phyloP scores from a whole-genome alignment of 129 eudicot species.

The Arctium lappa region DNA sequence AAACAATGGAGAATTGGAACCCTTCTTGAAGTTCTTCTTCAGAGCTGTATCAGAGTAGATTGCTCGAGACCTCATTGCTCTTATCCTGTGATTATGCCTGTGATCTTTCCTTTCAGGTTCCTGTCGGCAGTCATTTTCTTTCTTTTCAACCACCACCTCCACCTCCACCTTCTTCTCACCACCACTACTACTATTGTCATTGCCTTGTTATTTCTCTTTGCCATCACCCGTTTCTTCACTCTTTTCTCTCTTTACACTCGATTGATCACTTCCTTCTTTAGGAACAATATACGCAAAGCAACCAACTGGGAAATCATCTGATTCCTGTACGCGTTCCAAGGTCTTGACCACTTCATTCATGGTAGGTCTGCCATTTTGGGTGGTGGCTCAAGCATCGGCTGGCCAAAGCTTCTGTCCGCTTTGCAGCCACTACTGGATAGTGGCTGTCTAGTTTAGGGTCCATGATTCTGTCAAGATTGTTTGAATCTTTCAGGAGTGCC shows the following conservation, averaged over 20 bases:
- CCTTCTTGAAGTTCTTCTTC: slow-evolving; percentile 38
- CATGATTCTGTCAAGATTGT: slow-evolving; percentile 46
- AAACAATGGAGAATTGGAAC: slow-evolving; percentile 26
- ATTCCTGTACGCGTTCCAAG: slow-evolving; percentile 42
- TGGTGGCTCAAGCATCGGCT: slow-evolving; percentile 59
- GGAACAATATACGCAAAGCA: slow-evolving; percentile 51
- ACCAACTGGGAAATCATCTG: slow-evolving; percentile 37
- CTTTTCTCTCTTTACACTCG: neutral
- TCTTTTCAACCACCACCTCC: slow-evolving; percentile 23
- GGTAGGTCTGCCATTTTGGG: slow-evolving; percentile 47
- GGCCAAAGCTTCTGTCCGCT: slow-evolving; percentile 44
- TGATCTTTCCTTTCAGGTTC: slow-evolving; percentile 24
- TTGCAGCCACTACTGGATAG: slow-evolving; percentile 46
- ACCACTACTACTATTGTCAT: neutral
- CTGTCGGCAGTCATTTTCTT: slow-evolving; percentile 15
- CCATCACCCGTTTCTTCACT: slow-evolving; percentile 3
- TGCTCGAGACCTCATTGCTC: slow-evolving; percentile 47
- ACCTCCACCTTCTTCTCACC: slow-evolving; percentile 3
- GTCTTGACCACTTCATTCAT: slow-evolving; percentile 55
- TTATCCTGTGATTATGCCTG: slow-evolving; percentile 24
- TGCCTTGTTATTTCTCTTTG: slow-evolving; percentile 2
- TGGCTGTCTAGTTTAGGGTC: slow-evolving; percentile 59
- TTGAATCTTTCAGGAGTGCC: slow-evolving; percentile 46
- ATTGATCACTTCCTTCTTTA: slow-evolving; percentile 3
- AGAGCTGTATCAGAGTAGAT: slow-evolving; percentile 63